Evolutionary conservation across 2,329 filamentous ascomycete genomes (phyloP).

Genomic region (Colletotrichum magnum): DNA sequence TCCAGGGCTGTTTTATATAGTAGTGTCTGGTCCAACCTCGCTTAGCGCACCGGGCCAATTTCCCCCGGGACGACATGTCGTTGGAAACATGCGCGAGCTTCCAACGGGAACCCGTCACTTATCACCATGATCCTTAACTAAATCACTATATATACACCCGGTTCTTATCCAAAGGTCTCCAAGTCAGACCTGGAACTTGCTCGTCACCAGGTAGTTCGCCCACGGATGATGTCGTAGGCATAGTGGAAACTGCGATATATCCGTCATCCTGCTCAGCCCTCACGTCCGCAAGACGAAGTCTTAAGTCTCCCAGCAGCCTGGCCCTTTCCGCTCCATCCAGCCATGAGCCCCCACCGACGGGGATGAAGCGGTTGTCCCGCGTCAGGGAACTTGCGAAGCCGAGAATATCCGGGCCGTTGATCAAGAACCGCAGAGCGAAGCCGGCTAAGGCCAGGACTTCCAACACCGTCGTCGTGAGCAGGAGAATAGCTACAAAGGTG

Average conservation of each 20-base stretch:
- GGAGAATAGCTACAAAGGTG: too few species aligned
- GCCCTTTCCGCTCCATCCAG: conserved; percentile 21
- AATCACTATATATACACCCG: too few species aligned
- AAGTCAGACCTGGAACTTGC: too few species aligned
- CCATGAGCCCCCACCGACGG: conserved; percentile 3
- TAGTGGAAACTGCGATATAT: not conserved
- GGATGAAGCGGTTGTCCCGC: conserved; percentile 21
- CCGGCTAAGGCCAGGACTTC: conserved; percentile 15
- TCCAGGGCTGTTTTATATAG: too few species aligned
- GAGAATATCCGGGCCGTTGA: conserved; percentile 19
- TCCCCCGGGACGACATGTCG: not conserved
- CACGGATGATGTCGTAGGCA: too few species aligned
- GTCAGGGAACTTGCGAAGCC: conserved; percentile 26
- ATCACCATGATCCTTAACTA: too few species aligned
- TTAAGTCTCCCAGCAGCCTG: conserved; percentile 1
- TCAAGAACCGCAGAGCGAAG: conserved; percentile 14
- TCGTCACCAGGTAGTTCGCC: too few species aligned
- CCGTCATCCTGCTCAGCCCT: conserved; percentile 6
- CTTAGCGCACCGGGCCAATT: not conserved
- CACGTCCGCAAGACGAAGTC: conserved; percentile 21
- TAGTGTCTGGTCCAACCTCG: too few species aligned
- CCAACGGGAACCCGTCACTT: too few species aligned
- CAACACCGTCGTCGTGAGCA: conserved; percentile 15
- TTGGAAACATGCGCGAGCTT: not conserved
- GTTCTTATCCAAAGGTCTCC: too few species aligned